phyloP scores from a whole-genome alignment of 192 early-diverging fungal genomes.

The Chytriomyces sp. region DNA sequence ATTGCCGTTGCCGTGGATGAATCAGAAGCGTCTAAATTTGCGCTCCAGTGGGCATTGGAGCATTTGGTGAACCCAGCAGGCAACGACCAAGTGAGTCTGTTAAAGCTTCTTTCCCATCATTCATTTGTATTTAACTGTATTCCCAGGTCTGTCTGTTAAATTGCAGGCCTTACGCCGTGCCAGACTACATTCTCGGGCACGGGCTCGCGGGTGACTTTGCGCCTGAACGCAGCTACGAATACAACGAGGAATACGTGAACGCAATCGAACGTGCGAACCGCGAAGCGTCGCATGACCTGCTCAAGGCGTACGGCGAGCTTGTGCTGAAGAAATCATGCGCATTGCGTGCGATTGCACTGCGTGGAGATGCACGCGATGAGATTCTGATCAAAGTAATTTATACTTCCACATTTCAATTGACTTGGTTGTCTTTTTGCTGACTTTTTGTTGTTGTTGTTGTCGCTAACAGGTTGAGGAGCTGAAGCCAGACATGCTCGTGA shows the following conservation, averaged over 20 bases:
- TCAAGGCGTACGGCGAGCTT: slow-evolving; percentile 11
- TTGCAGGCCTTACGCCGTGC: slow-evolving; percentile 19
- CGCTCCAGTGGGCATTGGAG: slow-evolving; percentile 45
- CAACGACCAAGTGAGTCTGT: slow-evolving; percentile 8
- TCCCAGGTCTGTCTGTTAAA: slow-evolving; percentile 17
- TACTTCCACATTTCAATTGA: too few relatives aligned
- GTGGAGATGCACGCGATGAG: slow-evolving; percentile 54
- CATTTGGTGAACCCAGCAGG: slow-evolving; percentile 22
- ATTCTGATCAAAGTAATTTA: slow-evolving; percentile 36
- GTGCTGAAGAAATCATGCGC: slow-evolving; percentile 6
- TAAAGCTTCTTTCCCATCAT: not conserved
- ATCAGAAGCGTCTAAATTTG: slow-evolving; percentile 25
- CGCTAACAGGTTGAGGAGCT: slow-evolving; percentile 52
- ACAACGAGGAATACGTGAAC: slow-evolving; percentile 26
- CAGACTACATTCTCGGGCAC: slow-evolving; percentile 7
- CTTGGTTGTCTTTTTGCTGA: too few relatives aligned
- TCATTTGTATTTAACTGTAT: not conserved
- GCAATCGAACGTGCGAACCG: slow-evolving; percentile 20
- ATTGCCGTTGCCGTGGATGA: slow-evolving; percentile 45
- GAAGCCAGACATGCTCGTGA: slow-evolving; percentile 35
- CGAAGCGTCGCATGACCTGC: slow-evolving; percentile 18
- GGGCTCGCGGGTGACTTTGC: slow-evolving; percentile 5
- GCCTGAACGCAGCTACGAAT: not conserved
- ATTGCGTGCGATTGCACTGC: slow-evolving; percentile 50
- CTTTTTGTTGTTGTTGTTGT: slow-evolving; percentile 54